Evolutionary conservation across 108 stramenopile species (phyloP).

Genomic region (Pinguiococcus pyrenoidosus): DNA sequence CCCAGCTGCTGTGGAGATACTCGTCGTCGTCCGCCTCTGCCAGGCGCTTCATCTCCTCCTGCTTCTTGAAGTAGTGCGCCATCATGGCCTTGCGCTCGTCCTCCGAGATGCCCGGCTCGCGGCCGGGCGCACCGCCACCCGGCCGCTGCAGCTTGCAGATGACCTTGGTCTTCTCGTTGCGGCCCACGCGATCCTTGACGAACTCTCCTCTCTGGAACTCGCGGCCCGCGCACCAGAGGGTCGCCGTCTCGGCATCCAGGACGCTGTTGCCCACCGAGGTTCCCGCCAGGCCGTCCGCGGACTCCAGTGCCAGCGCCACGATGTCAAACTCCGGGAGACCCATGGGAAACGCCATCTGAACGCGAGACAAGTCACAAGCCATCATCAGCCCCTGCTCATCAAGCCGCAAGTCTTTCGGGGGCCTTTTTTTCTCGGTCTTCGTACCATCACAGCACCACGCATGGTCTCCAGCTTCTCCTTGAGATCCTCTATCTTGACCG

Average conservation of each 20-base stretch:
- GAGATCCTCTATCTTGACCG: conserved; percentile 14
- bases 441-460: conserved; percentile 57
- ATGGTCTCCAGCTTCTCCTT: conserved; percentile 55
- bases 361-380: not conserved
- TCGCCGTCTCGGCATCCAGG: conserved; percentile 49
- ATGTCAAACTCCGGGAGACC: conserved; percentile 64
- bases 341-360: conserved; percentile 46
- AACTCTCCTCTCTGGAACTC: conserved; percentile 51
- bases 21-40: conserved; percentile 58
- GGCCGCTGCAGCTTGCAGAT: conserved; percentile 56
- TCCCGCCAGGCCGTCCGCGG: conserved; percentile 26
- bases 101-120: conserved; percentile 68
- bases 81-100: conserved; percentile 79
- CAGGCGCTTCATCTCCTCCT: conserved; percentile 68
- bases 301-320: conserved; percentile 37
- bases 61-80: conserved; percentile 72
- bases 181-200: conserved; percentile 52
- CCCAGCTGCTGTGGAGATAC: conserved; percentile 63
- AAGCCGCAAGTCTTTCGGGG: no score
- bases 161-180: conserved; percentile 72
- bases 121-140: conserved; percentile 54
- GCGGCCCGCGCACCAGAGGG: conserved; percentile 65
- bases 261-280: conserved; percentile 24
- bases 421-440: no score
- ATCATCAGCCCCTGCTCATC: not conserved